Percentiles rank a stretch among this genome's conserved stretches.
These are phyloP conservation scores for Pachysandra terminalis DNA, from an alignment of 164 flowering plant genomes.

Conservation along the genomic window DNA sequence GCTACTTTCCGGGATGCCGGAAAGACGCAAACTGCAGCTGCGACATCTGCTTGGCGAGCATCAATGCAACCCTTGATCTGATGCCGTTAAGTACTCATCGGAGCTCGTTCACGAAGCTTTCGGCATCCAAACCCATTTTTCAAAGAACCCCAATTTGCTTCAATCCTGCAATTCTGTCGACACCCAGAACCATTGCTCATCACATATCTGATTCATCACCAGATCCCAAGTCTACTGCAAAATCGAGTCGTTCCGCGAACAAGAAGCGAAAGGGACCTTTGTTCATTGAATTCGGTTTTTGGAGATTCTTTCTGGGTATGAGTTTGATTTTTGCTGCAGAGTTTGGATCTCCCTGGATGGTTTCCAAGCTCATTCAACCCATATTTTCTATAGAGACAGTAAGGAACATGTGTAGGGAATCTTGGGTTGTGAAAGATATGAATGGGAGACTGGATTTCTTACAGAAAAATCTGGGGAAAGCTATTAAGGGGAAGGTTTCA, in stretches of 20 bases:
- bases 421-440: slow-evolving; percentile 35
- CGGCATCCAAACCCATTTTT: slow-evolving; percentile 23
- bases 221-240: slow-evolving; percentile 33
- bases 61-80: slow-evolving; percentile 83
- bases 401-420: slow-evolving; percentile 32
- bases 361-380: slow-evolving; percentile 35
- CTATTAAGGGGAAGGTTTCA: slow-evolving; percentile 30
- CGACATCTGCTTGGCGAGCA: slow-evolving; percentile 76
- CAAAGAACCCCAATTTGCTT: slow-evolving; percentile 44
- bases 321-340: slow-evolving; percentile 37
- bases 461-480: slow-evolving; percentile 36
- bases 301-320: slow-evolving; percentile 30
- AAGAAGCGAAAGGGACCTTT: slow-evolving; percentile 18
- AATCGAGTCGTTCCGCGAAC: slow-evolving; percentile 12
- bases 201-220: slow-evolving; percentile 24
- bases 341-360: slow-evolving; percentile 35
- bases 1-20: slow-evolving; percentile 77
- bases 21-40: slow-evolving; percentile 85
- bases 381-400: slow-evolving; percentile 39
- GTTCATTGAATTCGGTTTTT: slow-evolving; percentile 11
- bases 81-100: slow-evolving; percentile 52
- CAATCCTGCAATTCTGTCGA: slow-evolving; percentile 36
- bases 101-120: slow-evolving; percentile 49
- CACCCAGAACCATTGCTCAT: slow-evolving; percentile 28
- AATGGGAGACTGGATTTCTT: slow-evolving; percentile 34